Evolutionary conservation across 345 rosid species (phyloP).

Genomic region (Hibiscus trionum): DNA sequence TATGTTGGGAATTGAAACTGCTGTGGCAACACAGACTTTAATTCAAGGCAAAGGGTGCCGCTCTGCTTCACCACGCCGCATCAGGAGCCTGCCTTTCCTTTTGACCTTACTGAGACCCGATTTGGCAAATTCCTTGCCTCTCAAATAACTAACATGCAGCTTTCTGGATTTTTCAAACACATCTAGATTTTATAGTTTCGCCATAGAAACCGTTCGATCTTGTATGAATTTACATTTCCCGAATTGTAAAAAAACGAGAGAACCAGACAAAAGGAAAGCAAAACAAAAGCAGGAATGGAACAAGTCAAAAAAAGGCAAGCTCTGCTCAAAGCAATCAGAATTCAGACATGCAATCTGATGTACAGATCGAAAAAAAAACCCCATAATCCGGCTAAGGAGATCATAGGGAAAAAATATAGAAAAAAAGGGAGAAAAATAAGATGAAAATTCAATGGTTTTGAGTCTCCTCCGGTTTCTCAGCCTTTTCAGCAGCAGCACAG

Average conservation of each 20-base stretch:
- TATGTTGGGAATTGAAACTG: not conserved
- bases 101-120: no score
- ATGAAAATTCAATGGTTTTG: constrained; percentile 6
- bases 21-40: not conserved
- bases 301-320: not conserved
- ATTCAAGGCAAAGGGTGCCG: not conserved
- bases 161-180: no score
- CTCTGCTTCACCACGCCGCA: constrained; percentile 29
- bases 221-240: no score
- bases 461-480: constrained; percentile 21
- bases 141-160: no score
- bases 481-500: constrained; percentile 12
- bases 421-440: not conserved
- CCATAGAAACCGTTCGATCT: no score
- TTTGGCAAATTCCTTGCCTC: no score
- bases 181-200: not conserved
- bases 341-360: constrained; percentile 11
- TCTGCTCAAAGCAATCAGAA: not conserved
- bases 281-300: not conserved
- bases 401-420: not conserved
- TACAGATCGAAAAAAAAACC: constrained; percentile 10
- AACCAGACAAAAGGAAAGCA: not conserved
- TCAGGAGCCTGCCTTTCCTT: not conserved
- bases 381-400: not conserved
- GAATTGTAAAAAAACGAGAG: not conserved